These are phyloP conservation scores for Dendrobium catenatum DNA, from an alignment of 106 monocot genomes.

Conservation along the genomic window DNA sequence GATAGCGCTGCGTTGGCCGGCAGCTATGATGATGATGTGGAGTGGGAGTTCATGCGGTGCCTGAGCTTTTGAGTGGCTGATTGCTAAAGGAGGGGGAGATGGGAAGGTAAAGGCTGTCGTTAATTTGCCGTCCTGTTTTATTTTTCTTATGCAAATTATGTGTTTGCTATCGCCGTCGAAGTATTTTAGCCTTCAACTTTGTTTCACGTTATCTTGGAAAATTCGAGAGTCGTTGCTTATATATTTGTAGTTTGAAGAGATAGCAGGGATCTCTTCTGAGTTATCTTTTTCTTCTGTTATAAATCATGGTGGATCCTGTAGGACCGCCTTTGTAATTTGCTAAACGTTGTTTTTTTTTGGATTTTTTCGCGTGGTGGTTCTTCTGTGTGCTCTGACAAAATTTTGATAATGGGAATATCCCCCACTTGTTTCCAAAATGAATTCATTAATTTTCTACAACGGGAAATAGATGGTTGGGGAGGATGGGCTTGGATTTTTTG, in stretches of 20 bases:
- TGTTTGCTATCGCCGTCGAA: not conserved
- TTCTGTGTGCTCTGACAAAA: no score
- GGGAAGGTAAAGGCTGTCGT: not conserved
- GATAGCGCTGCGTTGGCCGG: not conserved
- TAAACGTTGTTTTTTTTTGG: no score
- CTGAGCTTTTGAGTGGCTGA: constrained; percentile 33
- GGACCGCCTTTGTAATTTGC: no score
- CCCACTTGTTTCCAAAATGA: no score
- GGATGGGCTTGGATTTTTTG: no score
- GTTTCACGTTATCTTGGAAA: not conserved
- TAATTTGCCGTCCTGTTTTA: not conserved
- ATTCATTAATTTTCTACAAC: no score
- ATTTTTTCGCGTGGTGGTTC: no score
- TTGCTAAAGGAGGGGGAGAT: not conserved
- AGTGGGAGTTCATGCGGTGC: constrained; percentile 63
- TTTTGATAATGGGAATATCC: no score
- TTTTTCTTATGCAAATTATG: not conserved
- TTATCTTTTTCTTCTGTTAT: not conserved
- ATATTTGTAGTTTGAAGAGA: not conserved
- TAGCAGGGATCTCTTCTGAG: not conserved
- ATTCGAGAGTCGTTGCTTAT: not conserved
- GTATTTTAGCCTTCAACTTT: not conserved
- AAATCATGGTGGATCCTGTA: not conserved
- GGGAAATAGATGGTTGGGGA: no score
- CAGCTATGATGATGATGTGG: constrained; percentile 26